These are phyloP conservation scores for Curvularia verruculosa DNA, from an alignment of 2,329 filamentous ascomycete species.

Conservation along the genomic window DNA sequence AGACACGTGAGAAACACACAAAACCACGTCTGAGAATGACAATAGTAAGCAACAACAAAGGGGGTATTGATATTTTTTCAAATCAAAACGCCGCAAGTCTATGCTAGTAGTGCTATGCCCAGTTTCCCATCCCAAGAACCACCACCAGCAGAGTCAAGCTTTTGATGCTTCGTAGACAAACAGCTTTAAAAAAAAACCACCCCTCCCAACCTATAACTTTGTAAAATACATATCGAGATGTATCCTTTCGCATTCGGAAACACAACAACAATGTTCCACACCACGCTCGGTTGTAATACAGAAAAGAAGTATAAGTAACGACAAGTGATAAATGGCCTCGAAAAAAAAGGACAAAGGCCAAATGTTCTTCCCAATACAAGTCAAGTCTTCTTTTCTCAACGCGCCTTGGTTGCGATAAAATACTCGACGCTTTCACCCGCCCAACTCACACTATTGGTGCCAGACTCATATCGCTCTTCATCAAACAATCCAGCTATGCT, in stretches of 20 bases:
- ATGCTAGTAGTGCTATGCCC: background rate
- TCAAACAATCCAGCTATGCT: slow-evolving; percentile 82
- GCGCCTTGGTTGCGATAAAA: slow-evolving; percentile 72
- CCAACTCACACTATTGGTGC: slow-evolving; percentile 81
- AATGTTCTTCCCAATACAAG: background rate
- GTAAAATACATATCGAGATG: background rate
- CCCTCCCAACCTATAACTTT: background rate
- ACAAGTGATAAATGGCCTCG: background rate
- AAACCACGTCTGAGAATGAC: no score
- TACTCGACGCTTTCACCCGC: slow-evolving; percentile 82
- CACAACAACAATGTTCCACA: background rate
- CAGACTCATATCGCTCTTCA: slow-evolving; percentile 75
- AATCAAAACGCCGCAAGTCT: background rate
- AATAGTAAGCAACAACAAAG: background rate
- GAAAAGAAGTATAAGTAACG: background rate
- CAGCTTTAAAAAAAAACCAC: no score
- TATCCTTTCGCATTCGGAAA: background rate
- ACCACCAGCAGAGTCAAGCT: background rate
- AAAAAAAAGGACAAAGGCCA: background rate
- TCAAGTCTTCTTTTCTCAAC: slow-evolving; percentile 26
- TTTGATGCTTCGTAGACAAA: background rate
- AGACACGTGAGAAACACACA: no score
- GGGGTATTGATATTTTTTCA: background rate
- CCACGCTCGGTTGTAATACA: background rate
- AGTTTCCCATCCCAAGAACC: background rate